Conservation (phyloP, 2,329 filamentous ascomycete genomes). For the Plenodomus tracheiphilus region DNA sequence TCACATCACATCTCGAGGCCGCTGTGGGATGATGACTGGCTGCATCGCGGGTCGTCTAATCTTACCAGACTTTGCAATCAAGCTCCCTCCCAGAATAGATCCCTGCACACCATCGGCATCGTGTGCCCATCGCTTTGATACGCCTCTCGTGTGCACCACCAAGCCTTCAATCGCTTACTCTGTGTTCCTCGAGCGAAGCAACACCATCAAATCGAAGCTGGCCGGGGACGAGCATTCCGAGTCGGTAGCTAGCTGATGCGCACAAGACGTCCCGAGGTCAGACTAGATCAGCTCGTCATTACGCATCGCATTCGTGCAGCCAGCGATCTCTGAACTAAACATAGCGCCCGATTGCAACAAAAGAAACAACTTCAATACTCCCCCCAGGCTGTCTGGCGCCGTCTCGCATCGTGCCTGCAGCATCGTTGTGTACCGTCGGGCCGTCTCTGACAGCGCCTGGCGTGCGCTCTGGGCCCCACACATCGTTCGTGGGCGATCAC, state of each 20-base stretch:
- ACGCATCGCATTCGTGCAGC: not conserved
- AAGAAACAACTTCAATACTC: not conserved
- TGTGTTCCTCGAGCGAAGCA: not conserved
- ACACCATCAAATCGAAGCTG: not conserved
- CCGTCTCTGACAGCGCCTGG: conserved; percentile 16
- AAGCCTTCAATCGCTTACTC: not conserved
- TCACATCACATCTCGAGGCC: conserved; percentile 4
- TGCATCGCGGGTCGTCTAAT: conserved; percentile 20
- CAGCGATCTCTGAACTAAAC: not conserved
- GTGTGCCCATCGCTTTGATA: not conserved
- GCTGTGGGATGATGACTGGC: conserved; percentile 12
- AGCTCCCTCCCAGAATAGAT: conserved; percentile 12
- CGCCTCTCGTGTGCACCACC: not conserved
- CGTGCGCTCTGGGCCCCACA: conserved; percentile 9
- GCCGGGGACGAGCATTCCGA: not conserved
- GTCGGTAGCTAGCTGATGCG: not conserved
- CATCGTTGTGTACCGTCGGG: conserved; percentile 11
- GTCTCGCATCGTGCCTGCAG: conserved; percentile 2
- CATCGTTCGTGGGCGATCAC: conserved; percentile 23
- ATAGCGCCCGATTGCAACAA: conserved; percentile 2
- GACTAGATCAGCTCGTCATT: not conserved
- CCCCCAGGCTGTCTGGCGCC: not conserved
- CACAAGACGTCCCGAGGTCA: not conserved
- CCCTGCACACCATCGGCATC: not conserved
- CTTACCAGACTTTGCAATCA: conserved; percentile 20